Percentiles rank a stretch among this genome's conserved stretches.
These are phyloP conservation scores for Penicillium salamii DNA, from an alignment of 495 filamentous ascomycete species.

Conservation along the genomic window DNA sequence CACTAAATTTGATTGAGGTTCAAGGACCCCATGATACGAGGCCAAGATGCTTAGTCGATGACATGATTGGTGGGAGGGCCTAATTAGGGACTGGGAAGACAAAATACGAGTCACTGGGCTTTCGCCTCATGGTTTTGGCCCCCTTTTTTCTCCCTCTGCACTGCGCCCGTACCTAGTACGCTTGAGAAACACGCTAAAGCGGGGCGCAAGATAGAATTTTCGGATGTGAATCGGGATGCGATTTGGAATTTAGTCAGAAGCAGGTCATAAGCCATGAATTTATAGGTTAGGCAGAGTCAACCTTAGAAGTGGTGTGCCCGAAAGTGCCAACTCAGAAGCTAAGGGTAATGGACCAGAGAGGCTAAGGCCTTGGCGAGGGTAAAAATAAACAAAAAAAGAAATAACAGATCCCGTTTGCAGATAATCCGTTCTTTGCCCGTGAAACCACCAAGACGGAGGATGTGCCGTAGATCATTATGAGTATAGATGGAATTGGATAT, in stretches of 20 bases:
- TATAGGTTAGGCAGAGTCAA: slow-evolving; percentile 2
- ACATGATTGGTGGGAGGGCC: background rate
- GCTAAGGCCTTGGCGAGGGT: slow-evolving; percentile 1
- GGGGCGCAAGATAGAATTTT: background rate
- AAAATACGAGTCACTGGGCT: background rate
- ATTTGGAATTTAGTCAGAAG: background rate
- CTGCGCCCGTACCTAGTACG: background rate
- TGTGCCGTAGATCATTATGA: no score
- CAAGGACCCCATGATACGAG: slow-evolving; percentile 1
- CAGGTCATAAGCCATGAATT: background rate
- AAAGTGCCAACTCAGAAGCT: slow-evolving; percentile 4
- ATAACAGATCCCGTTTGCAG: no score
- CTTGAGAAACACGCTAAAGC: background rate
- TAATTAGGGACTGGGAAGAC: background rate
- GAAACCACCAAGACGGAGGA: no score
- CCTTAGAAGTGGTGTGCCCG: background rate
- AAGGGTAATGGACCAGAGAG: background rate
- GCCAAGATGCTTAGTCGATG: background rate
- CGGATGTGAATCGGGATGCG: background rate
- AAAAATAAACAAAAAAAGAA: no score
- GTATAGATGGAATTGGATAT: no score
- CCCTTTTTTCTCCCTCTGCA: background rate
- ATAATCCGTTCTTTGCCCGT: no score
- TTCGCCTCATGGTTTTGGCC: background rate
- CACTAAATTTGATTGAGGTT: background rate